Evolutionary conservation across 768 basidiomycete species (phyloP).

Genomic region (Pholiota molesta): DNA sequence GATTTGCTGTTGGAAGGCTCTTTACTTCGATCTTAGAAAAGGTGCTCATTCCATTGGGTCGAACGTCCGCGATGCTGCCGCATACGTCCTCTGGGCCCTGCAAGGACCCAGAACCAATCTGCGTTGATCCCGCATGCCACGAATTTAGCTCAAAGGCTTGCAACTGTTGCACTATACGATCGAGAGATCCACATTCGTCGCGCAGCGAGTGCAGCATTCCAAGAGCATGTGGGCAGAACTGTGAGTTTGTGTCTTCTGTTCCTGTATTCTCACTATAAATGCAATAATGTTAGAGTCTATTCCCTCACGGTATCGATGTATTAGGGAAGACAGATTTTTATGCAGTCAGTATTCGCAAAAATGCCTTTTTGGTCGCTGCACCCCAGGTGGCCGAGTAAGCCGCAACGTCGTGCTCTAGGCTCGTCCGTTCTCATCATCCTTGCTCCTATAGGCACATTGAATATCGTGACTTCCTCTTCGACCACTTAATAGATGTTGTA

Average conservation of each 20-base stretch:
- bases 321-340: slow-evolving; percentile 94
- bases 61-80: slow-evolving; percentile 91
- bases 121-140: slow-evolving; percentile 63
- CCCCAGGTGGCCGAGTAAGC: slow-evolving; percentile 86
- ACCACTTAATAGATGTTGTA: slow-evolving; percentile 74
- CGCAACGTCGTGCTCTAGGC: not conserved
- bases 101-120: slow-evolving; percentile 69
- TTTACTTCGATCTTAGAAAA: slow-evolving; percentile 91
- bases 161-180: slow-evolving; percentile 86
- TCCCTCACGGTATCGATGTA: slow-evolving; percentile 94
- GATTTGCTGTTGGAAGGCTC: slow-evolving; percentile 53
- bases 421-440: slow-evolving; percentile 11
- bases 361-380: slow-evolving; percentile 84
- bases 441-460: slow-evolving; percentile 62
- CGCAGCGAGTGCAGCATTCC: slow-evolving; percentile 96
- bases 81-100: slow-evolving; percentile 96
- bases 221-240: slow-evolving; percentile 94
- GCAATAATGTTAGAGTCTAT: slow-evolving; percentile 62
- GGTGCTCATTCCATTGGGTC: slow-evolving; percentile 94
- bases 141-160: slow-evolving; percentile 69
- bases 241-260: slow-evolving; percentile 46
- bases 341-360: slow-evolving; percentile 82
- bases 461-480: slow-evolving; percentile 70
- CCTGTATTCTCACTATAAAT: slow-evolving; percentile 9
- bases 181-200: slow-evolving; percentile 93